These are phyloP conservation scores for Blepharisma japonicum DNA, from an alignment of 73 alveolate species.

Conservation along the genomic window DNA sequence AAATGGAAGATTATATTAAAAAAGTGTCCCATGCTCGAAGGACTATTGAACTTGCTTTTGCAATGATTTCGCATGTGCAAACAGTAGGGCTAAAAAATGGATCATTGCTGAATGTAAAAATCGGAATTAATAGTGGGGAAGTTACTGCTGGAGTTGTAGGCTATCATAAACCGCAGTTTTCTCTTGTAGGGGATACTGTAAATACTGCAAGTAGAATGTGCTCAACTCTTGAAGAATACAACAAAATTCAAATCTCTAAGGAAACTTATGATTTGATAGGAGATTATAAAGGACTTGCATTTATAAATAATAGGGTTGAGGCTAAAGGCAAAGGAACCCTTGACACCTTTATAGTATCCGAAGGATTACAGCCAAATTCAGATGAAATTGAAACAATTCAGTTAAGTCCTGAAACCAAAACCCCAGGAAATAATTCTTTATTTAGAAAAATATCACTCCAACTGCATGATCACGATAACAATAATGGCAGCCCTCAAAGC, in stretches of 20 bases:
- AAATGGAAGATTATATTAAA: conserved; percentile 34
- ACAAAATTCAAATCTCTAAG: not conserved
- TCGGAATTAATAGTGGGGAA: conserved; percentile 96
- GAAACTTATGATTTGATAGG: conserved; percentile 1
- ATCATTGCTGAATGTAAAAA: conserved; percentile 55
- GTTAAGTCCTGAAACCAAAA: no score
- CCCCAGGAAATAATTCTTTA: no score
- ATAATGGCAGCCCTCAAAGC: no score
- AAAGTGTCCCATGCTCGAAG: conserved; percentile 32
- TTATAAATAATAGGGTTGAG: conserved; percentile 18
- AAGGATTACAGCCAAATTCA: not conserved
- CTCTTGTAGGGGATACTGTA: conserved; percentile 99
- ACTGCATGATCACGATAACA: no score
- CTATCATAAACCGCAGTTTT: conserved; percentile 95
- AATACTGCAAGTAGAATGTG: conserved; percentile 98
- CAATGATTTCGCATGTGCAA: conserved; percentile 8
- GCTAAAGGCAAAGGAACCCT: conserved; percentile 32
- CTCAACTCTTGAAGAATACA: conserved; percentile 58
- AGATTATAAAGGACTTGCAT: not conserved
- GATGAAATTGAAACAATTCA: not conserved
- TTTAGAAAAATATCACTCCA: no score
- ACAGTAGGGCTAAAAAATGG: conserved; percentile 23
- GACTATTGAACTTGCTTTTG: conserved; percentile 5
- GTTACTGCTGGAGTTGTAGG: conserved; percentile 99
- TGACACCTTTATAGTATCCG: conserved; percentile 14